phyloP scores from a whole-genome alignment of 257 asterid species.

The Fraxinus cuspidata region DNA sequence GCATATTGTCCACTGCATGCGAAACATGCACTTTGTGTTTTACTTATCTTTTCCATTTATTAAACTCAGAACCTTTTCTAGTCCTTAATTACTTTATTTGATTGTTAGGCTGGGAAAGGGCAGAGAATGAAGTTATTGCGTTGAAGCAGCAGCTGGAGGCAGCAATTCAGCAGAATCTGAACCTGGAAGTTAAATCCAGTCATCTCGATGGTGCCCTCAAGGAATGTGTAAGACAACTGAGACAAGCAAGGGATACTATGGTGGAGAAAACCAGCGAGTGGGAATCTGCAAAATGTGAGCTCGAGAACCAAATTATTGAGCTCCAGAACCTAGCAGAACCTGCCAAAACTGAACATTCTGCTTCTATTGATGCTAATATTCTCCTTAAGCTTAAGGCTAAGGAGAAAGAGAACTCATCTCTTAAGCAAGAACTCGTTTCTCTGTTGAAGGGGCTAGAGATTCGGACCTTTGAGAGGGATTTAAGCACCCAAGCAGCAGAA shows the following conservation, averaged over 20 bases:
- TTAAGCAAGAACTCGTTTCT: slow-evolving; percentile 52
- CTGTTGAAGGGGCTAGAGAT: slow-evolving; percentile 50
- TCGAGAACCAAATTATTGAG: slow-evolving; percentile 51
- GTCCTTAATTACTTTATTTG: slow-evolving; percentile 10
- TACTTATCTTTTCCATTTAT: too few relatives aligned
- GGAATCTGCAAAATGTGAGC: slow-evolving; percentile 43
- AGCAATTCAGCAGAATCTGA: slow-evolving; percentile 63
- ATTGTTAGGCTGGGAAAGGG: slow-evolving; percentile 79
- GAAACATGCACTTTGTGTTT: too few relatives aligned
- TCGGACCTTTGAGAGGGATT: slow-evolving; percentile 60
- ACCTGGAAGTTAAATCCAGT: slow-evolving; percentile 61
- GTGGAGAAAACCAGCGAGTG: slow-evolving; percentile 41
- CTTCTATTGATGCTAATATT: slow-evolving; percentile 32
- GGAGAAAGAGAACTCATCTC: slow-evolving; percentile 58
- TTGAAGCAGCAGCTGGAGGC: slow-evolving; percentile 70
- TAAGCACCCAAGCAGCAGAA: slow-evolving; percentile 76
- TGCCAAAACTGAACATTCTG: slow-evolving; percentile 27
- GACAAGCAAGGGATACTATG: slow-evolving; percentile 62
- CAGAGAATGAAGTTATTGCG: slow-evolving; percentile 66
- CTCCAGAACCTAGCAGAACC: slow-evolving; percentile 40
- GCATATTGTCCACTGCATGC: too few relatives aligned
- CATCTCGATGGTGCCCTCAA: slow-evolving; percentile 79
- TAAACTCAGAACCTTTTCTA: not conserved
- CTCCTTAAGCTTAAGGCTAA: slow-evolving; percentile 34
- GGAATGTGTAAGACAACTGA: slow-evolving; percentile 72